Conservation (phyloP, 1,139 yeast species). For the Pichia norvegensis region DNA sequence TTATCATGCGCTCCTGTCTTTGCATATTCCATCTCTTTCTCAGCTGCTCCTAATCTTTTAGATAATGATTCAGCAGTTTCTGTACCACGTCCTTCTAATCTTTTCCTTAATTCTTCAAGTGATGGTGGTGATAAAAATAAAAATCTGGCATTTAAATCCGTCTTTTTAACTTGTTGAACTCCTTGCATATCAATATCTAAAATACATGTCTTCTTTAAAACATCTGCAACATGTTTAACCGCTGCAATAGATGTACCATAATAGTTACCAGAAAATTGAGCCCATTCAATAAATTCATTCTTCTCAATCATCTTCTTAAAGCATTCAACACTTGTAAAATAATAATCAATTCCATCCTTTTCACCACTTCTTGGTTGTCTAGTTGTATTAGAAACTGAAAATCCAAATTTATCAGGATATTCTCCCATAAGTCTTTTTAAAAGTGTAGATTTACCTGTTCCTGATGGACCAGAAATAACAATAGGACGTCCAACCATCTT, state of each 20-base stretch:
- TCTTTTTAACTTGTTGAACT: slow-evolving; percentile 79
- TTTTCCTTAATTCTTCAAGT: slow-evolving; percentile 59
- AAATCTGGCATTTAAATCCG: slow-evolving; percentile 76
- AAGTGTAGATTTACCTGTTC: slow-evolving; percentile 92
- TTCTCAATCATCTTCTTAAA: slow-evolving; percentile 70
- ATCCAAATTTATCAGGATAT: slow-evolving; percentile 82
- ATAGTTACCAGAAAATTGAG: slow-evolving; percentile 94
- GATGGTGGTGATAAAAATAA: slow-evolving; percentile 92
- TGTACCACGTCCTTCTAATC: slow-evolving; percentile 87
- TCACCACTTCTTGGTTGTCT: slow-evolving; percentile 91
- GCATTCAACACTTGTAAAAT: slow-evolving; percentile 70
- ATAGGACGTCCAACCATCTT: slow-evolving; percentile 60
- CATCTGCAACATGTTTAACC: slow-evolving; percentile 62
- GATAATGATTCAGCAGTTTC: slow-evolving; percentile 79
- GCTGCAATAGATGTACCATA: slow-evolving; percentile 89
- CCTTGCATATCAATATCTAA: slow-evolving; percentile 99
- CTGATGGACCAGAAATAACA: slow-evolving; percentile 95
- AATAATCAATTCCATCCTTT: slow-evolving; percentile 79
- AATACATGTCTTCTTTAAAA: slow-evolving; percentile 65
- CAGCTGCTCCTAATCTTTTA: slow-evolving; percentile 80
- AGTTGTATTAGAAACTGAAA: slow-evolving; percentile 91
- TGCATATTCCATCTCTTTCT: slow-evolving; percentile 81
- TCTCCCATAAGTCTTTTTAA: slow-evolving; percentile 85
- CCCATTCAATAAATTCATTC: slow-evolving; percentile 89
- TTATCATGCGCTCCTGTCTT: slow-evolving; percentile 87